These are phyloP conservation scores for Gastrolobium bilobum DNA, from an alignment of 306 rosid genomes.

Conservation along the genomic window DNA sequence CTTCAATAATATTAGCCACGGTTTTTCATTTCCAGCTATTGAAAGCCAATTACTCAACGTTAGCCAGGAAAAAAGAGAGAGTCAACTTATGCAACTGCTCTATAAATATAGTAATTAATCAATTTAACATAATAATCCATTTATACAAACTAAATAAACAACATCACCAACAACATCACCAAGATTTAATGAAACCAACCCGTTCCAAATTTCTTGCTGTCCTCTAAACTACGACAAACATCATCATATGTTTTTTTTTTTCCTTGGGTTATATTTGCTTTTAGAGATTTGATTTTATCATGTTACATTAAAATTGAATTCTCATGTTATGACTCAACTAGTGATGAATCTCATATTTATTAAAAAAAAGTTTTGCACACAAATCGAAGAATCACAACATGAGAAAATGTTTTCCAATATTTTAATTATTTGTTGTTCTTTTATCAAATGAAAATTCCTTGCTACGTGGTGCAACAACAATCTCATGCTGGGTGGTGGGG, in stretches of 20 bases:
- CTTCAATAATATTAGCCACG: too few species aligned
- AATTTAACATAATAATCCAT: not conserved
- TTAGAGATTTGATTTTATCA: too few species aligned
- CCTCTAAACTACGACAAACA: not conserved
- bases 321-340: too few species aligned
- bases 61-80: not conserved
- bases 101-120: not conserved
- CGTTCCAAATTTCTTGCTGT: not conserved
- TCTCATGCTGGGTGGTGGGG: slow-evolving; percentile 33
- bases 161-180: not conserved
- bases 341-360: too few species aligned
- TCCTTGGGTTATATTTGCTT: not conserved
- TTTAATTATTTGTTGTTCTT: slow-evolving; percentile 21
- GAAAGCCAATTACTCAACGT: not conserved
- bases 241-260: not conserved
- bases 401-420: too few species aligned
- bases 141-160: not conserved
- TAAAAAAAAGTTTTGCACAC: too few species aligned
- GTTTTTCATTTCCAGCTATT: too few species aligned
- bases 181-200: not conserved
- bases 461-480: slow-evolving; percentile 20
- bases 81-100: not conserved
- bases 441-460: slow-evolving; percentile 76
- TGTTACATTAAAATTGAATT: too few species aligned
- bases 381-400: too few species aligned